Conservation (phyloP, 2,329 filamentous ascomycete genomes). For the Teratosphaeria gauchensis region DNA sequence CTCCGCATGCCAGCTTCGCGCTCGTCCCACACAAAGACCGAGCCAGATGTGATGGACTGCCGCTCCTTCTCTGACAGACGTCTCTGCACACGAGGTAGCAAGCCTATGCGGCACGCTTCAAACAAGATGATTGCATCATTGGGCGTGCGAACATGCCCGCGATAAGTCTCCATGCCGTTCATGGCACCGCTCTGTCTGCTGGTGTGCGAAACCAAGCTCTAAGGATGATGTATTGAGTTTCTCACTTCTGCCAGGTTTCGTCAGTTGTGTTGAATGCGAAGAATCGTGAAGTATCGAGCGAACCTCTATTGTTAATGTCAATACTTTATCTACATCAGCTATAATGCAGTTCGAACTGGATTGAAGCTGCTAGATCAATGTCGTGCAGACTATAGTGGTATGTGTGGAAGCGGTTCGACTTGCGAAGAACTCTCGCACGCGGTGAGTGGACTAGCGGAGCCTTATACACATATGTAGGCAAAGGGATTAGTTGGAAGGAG, state of each 20-base stretch:
- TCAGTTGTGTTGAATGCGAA: not conserved
- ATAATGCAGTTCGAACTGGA: not conserved
- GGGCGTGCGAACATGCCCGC: constrained; percentile 90
- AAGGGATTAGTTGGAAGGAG: not conserved
- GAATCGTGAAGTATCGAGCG: not conserved
- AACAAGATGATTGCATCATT: constrained; percentile 97
- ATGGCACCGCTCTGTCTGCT: not conserved
- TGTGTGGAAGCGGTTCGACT: not conserved
- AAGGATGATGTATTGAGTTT: not conserved
- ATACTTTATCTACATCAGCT: not conserved
- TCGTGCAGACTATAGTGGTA: not conserved
- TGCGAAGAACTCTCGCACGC: not conserved
- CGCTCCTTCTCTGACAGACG: constrained; percentile 93
- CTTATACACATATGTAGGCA: not conserved
- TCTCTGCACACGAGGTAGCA: constrained; percentile 84
- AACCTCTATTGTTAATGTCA: not conserved
- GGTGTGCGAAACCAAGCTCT: not conserved
- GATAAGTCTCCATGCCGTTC: constrained; percentile 79
- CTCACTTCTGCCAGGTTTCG: not conserved
- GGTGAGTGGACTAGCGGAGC: not conserved
- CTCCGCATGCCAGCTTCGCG: constrained; percentile 94
- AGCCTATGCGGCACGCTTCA: constrained; percentile 82
- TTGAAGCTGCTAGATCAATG: not conserved
- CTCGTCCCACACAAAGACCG: constrained; percentile 99
- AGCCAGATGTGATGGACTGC: constrained; percentile 90